A percentile compares a stretch with the other conserved stretches of the same genome.
These are phyloP conservation scores for Sporothrix phasma DNA, from an alignment of 2,329 filamentous ascomycete genomes.

Conservation along the genomic window DNA sequence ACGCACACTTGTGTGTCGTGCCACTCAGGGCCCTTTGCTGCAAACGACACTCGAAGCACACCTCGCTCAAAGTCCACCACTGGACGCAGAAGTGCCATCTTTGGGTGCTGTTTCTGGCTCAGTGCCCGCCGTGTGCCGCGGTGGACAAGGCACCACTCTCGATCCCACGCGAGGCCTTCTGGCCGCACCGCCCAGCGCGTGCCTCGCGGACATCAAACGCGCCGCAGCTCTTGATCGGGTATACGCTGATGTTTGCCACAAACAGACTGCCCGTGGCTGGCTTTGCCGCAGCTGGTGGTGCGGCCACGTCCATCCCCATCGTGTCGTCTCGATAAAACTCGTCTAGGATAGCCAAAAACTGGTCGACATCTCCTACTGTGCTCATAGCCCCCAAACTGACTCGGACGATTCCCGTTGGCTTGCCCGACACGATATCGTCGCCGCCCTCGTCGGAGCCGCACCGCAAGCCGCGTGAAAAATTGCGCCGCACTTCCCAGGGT, in stretches of 20 bases:
- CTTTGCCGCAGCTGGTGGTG: neutral
- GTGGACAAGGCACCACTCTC: constrained; percentile 93
- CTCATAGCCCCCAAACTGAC: constrained; percentile 89
- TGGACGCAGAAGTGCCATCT: constrained; percentile 77
- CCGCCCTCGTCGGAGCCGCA: constrained; percentile 71
- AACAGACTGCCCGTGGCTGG: neutral
- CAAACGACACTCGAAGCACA: constrained; percentile 50
- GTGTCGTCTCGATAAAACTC: constrained; percentile 49
- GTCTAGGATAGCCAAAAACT: constrained; percentile 59
- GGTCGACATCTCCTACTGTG: constrained; percentile 60
- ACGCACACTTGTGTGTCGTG: constrained; percentile 35
- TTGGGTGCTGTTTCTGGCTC: constrained; percentile 79
- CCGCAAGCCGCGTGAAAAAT: constrained; percentile 74
- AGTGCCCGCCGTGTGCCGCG: constrained; percentile 73
- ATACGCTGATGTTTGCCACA: constrained; percentile 52
- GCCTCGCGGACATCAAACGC: constrained; percentile 60
- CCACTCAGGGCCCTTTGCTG: constrained; percentile 24
- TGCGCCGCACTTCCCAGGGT: constrained; percentile 71
- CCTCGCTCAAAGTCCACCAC: constrained; percentile 59
- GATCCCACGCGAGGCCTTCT: constrained; percentile 86
- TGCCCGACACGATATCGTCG: constrained; percentile 70
- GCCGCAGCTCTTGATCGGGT: constrained; percentile 90
- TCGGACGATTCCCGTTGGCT: constrained; percentile 78
- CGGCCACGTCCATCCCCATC: neutral
- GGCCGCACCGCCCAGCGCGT: constrained; percentile 63